Evolutionary conservation across 306 rosid species (phyloP).

Genomic region (Pterocarpus santalinus): DNA sequence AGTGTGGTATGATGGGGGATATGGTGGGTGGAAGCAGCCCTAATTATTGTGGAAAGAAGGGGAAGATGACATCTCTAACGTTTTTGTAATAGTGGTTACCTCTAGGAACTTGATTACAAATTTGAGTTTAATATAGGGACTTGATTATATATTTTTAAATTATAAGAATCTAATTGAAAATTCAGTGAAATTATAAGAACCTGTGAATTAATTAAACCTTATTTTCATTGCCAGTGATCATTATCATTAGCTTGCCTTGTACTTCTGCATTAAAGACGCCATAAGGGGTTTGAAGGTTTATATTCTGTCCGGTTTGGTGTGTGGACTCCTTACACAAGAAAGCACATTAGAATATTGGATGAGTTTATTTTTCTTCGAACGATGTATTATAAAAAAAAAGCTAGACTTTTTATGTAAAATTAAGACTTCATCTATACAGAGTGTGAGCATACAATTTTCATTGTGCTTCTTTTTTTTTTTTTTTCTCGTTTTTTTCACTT

Average conservation of each 20-base stretch:
- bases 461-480: neutral
- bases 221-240: neutral
- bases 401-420: neutral
- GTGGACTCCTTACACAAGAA: conserved; percentile 5
- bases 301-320: conserved; percentile 4
- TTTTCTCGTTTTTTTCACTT: neutral
- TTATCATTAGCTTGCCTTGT: conserved; percentile 13
- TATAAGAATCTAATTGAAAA: too few species aligned
- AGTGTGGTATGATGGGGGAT: too few species aligned
- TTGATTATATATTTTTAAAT: too few species aligned
- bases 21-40: too few species aligned
- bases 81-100: too few species aligned
- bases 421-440: neutral
- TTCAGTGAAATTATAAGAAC: too few species aligned
- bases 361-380: neutral
- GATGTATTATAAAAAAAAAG: neutral
- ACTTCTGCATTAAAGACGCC: neutral
- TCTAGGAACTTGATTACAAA: too few species aligned
- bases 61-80: too few species aligned
- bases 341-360: neutral
- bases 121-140: too few species aligned
- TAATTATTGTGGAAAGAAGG: too few species aligned
- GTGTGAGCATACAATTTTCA: conserved; percentile 25
- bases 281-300: neutral
- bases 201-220: too few species aligned